Conservation (phyloP, 1,284 basidiomycete genomes). For the Trametes sp. region DNA sequence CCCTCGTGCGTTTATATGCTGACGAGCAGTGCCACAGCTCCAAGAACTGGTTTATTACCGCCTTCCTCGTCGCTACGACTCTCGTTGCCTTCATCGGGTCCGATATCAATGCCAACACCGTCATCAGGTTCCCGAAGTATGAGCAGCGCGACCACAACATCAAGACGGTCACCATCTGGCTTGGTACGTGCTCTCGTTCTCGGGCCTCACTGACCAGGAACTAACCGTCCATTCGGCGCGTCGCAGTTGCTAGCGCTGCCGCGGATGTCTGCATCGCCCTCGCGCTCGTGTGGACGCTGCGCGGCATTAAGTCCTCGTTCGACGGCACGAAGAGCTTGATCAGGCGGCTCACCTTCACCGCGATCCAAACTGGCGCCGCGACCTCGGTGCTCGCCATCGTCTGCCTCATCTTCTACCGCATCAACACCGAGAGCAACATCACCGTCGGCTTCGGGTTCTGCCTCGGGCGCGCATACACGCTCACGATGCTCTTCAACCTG, state of each 20-base stretch:
- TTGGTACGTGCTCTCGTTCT: background rate
- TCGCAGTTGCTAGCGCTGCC: background rate
- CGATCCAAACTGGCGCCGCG: constrained; percentile 4
- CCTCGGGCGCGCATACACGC: constrained; percentile 9
- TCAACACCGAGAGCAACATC: constrained; percentile 11
- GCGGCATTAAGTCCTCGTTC: constrained; percentile 4
- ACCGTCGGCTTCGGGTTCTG: constrained; percentile 9
- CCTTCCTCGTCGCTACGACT: constrained; percentile 1
- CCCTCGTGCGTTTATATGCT: background rate
- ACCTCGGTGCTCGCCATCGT: constrained; percentile 6
- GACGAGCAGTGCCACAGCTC: background rate
- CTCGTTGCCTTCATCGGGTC: constrained; percentile 3
- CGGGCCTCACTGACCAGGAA: too few species aligned
- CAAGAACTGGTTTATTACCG: constrained; percentile 1
- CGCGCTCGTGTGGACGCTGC: constrained; percentile 4
- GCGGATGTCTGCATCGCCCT: constrained; percentile 1
- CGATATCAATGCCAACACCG: constrained; percentile 6
- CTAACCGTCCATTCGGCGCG: background rate
- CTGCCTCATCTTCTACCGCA: constrained; percentile 11
- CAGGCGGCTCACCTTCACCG: constrained; percentile 1
- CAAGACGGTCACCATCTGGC: constrained; percentile 11
- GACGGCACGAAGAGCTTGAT: constrained; percentile 2
- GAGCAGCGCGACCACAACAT: constrained; percentile 12
- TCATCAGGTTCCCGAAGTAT: constrained; percentile 4
- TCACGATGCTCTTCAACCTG: constrained; percentile 11